Conservation (phyloP, 495 filamentous ascomycete species). For the Venustampulla echinocandica region DNA sequence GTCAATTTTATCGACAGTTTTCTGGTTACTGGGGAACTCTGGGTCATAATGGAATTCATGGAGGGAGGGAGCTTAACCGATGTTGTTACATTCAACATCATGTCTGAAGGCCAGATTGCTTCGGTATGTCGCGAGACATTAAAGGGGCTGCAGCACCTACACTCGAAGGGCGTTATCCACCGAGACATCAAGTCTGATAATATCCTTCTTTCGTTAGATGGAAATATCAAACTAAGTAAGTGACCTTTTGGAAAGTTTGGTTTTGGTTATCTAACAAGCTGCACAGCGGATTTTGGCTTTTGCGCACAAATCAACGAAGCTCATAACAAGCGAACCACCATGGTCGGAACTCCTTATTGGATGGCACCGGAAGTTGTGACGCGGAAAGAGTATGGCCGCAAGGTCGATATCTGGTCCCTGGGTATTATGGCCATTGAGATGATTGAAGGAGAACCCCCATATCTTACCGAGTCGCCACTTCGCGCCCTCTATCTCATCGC, state of each 20-base stretch:
- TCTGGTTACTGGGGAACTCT: slow-evolving; percentile 77
- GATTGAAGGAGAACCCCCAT: slow-evolving; percentile 98
- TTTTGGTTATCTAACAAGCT: slow-evolving; percentile 7
- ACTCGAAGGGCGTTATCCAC: slow-evolving; percentile 97
- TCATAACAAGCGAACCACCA: slow-evolving; percentile 94
- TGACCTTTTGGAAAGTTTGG: slow-evolving; percentile 12
- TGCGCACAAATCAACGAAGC: slow-evolving; percentile 97
- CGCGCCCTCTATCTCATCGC: slow-evolving; percentile 93
- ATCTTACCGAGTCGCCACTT: slow-evolving; percentile 89
- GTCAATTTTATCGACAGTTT: slow-evolving; percentile 99
- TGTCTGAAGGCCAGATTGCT: slow-evolving; percentile 95
- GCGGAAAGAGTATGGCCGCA: slow-evolving; percentile 93
- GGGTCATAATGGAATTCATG: slow-evolving; percentile 99
- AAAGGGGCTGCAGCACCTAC: slow-evolving; percentile 85
- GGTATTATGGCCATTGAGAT: slow-evolving; percentile 99
- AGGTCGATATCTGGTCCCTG: slow-evolving; percentile 97
- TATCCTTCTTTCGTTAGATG: slow-evolving; percentile 87
- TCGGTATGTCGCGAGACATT: slow-evolving; percentile 91
- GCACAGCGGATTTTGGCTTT: slow-evolving; percentile 90
- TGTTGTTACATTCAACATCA: slow-evolving; percentile 97
- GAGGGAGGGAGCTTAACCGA: slow-evolving; percentile 96
- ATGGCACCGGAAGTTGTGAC: slow-evolving; percentile 99
- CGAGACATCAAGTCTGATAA: slow-evolving; percentile 99
- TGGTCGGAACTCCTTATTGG: slow-evolving; percentile 99
- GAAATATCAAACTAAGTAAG: slow-evolving; percentile 96